A percentile compares a stretch with the other conserved stretches of the same genome.
phyloP scores from a whole-genome alignment of 179 eudicot species.

The Silene coronaria region DNA sequence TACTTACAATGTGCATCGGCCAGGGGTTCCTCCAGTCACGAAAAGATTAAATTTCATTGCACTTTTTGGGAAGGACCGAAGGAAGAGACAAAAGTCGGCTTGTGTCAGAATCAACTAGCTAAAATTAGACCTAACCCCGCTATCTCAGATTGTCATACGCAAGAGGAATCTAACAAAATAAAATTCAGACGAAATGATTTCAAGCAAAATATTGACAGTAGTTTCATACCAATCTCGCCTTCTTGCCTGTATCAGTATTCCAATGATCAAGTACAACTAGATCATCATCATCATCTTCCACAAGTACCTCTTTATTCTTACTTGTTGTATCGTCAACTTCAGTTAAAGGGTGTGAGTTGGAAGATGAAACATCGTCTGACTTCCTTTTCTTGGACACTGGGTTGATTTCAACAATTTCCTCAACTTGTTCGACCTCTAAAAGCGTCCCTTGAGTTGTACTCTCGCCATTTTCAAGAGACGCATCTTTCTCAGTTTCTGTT shows the following conservation, averaged over 20 bases:
- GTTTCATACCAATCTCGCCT: slow-evolving; percentile 38
- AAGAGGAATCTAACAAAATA: slow-evolving; percentile 29
- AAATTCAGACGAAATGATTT: slow-evolving; percentile 3
- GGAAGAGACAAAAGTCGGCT: neutral
- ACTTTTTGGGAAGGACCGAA: neutral
- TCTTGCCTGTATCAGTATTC: slow-evolving; percentile 38
- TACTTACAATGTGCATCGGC: neutral
- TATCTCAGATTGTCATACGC: slow-evolving; percentile 10
- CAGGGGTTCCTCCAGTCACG: neutral
- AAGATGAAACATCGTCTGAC: slow-evolving; percentile 36
- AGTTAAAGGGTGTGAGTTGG: slow-evolving; percentile 23
- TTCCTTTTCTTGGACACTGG: slow-evolving; percentile 63
- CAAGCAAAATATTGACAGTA: neutral
- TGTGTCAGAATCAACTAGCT: slow-evolving; percentile 21
- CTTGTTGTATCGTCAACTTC: slow-evolving; percentile 17
- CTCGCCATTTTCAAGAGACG: slow-evolving; percentile 47
- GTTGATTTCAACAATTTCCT: slow-evolving; percentile 24
- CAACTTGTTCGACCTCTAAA: slow-evolving; percentile 32
- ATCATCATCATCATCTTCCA: slow-evolving; percentile 45
- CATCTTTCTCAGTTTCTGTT: slow-evolving; percentile 37
- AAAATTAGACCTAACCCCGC: slow-evolving; percentile 16
- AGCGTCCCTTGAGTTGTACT: slow-evolving; percentile 38
- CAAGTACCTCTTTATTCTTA: slow-evolving; percentile 42
- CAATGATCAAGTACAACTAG: slow-evolving; percentile 52
- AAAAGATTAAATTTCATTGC: neutral